Percentiles rank a stretch among this genome's conserved stretches.
These are phyloP conservation scores for Eimeria mitis DNA, from an alignment of 169 alveolate genomes.

Conservation along the genomic window DNA sequence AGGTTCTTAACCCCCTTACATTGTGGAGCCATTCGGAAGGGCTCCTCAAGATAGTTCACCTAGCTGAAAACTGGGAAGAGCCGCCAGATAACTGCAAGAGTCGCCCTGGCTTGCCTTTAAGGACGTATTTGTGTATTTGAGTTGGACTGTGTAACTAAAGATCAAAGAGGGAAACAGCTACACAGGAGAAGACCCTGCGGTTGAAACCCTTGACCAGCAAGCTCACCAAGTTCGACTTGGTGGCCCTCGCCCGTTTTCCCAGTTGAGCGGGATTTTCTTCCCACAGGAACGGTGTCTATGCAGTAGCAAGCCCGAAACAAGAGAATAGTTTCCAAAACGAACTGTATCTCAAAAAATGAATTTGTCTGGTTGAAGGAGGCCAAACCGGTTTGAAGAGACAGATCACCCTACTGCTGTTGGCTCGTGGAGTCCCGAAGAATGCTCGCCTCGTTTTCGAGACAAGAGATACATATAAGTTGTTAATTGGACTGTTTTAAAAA, in stretches of 20 bases:
- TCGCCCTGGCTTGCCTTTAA: neutral
- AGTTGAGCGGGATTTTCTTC: neutral
- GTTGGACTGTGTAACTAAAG: neutral
- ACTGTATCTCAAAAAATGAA: conserved; percentile 13
- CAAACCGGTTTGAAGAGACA: neutral
- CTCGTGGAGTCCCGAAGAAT: conserved; percentile 29
- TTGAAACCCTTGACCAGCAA: neutral
- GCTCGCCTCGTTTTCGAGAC: neutral
- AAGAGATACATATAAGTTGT: conserved; percentile 12
- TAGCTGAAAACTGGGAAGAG: neutral
- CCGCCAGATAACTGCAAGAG: neutral
- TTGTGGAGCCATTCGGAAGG: conserved; percentile 56
- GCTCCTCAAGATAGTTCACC: neutral
- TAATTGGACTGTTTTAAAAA: neutral
- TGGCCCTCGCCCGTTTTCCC: conserved; percentile 37
- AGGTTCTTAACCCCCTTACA: conserved; percentile 65
- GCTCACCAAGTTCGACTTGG: conserved; percentile 11
- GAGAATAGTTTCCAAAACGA: conserved; percentile 33
- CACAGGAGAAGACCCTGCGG: neutral
- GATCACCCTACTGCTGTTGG: conserved; percentile 44
- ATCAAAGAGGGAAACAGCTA: neutral
- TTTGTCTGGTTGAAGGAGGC: neutral
- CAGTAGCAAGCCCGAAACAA: neutral
- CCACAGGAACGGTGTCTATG: neutral
- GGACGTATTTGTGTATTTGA: neutral